Base-by-base conservation (phyloP, 176 grass and related monocot genomes). In the Avena eriantha region DNA sequence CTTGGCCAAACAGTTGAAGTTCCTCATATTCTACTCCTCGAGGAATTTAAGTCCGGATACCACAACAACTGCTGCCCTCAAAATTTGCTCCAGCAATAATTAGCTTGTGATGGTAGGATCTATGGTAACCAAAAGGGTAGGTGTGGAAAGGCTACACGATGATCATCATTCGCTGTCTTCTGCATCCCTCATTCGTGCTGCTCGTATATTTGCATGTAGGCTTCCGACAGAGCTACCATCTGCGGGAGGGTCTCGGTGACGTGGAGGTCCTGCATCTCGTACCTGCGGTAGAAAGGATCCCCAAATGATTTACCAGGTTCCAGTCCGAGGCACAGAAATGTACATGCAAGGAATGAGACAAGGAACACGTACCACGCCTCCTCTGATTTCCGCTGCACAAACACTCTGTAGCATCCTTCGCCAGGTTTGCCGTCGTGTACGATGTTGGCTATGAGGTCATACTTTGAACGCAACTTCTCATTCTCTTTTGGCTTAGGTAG, bases 151-250 rank as follows among this genome's bases (percentile, higher is more conserved):
- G 18, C 82, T 74, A 80, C 23, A 45, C 3, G 36, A 56, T 41
- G 56, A 75, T 16, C 66, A 29, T 11, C 81, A n/a, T 23, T 16
- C 22, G 0, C 39, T 41, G 9, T 13, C 14, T 0, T 50, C 22
- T 35, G 12, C 49, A 45, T 61, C 65, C 33, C 16, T 98, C 93
- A 91, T 68, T 70, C 86, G 13, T 98, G 97, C 58, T 96, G 97
- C 92, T 98, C 97, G 23, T 98, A 96, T 89, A 98, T 98, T 82
- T 98, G 97, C 97, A 98, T 94, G 79, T 98, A 98, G 34, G 97
- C 29, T 88, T 94, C 97, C 3, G 97, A 96, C 21, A 98, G 92
- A 83, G 92, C 92, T 24, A 98, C 97, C 90, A 98, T 98, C 92
- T 98, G 94, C 60, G 94, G 97, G 81, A 96, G 97, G 80, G 97